Evolutionary conservation across 495 filamentous ascomycete species (phyloP).

Genomic region (Hypoxylon intermedium): DNA sequence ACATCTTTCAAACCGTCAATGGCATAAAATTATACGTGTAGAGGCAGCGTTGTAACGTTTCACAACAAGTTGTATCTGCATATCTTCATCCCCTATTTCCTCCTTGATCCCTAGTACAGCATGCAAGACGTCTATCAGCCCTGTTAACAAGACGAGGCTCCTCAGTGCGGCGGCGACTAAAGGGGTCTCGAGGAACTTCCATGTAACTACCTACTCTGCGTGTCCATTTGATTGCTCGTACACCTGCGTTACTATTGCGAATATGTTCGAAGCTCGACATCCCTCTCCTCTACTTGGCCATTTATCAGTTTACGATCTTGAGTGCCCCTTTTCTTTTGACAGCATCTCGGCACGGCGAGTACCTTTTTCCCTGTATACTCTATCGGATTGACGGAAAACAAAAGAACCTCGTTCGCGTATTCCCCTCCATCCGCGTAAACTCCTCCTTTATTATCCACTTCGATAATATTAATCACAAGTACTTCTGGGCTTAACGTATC

Average conservation of each 20-base stretch:
- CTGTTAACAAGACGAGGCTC: no score
- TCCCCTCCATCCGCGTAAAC: slow-evolving; percentile 30
- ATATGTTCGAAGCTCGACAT: neutral
- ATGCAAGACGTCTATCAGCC: no score
- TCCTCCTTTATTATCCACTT: slow-evolving; percentile 22
- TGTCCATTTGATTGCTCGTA: no score
- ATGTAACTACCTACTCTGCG: no score
- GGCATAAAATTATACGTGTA: no score
- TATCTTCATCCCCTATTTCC: no score
- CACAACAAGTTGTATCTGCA: no score
- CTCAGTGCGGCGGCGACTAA: no score
- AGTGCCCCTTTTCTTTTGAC: slow-evolving; percentile 47
- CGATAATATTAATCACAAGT: slow-evolving; percentile 21
- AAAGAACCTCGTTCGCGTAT: slow-evolving; percentile 40
- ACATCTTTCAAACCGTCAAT: no score
- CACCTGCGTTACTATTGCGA: neutral
- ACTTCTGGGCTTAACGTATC: neutral
- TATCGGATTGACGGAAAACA: slow-evolving; percentile 39
- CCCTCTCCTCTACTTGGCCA: neutral
- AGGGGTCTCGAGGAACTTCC: no score
- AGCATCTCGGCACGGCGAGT: slow-evolving; percentile 47
- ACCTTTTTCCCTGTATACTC: slow-evolving; percentile 49
- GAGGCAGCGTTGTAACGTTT: no score
- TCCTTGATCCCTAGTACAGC: no score
- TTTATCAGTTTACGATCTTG: slow-evolving; percentile 41